Evolutionary conservation across 1,284 basidiomycete genomes (phyloP).

Genomic region (Leccinum pachyderme): DNA sequence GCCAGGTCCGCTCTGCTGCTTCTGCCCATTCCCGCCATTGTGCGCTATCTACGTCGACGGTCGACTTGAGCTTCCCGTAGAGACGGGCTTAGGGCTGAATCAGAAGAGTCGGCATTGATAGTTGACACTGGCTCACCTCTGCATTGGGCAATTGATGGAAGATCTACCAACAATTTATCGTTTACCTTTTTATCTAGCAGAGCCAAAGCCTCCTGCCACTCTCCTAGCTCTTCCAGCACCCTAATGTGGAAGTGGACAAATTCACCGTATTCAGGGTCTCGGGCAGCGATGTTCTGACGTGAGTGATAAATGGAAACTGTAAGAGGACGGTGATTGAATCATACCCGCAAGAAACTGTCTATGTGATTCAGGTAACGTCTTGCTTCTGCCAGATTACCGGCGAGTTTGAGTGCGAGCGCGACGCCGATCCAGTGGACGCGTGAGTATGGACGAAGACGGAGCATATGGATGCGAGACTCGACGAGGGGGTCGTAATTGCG

Average conservation of each 20-base stretch:
- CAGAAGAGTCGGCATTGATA: neutral
- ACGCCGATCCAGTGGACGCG: slow-evolving; percentile 91
- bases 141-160: slow-evolving; percentile 66
- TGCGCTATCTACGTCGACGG: slow-evolving; percentile 61
- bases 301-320: slow-evolving; percentile 4
- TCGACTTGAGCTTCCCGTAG: slow-evolving; percentile 59
- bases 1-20: slow-evolving; percentile 58
- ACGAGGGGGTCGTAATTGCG: slow-evolving; percentile 80
- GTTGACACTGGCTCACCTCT: slow-evolving; percentile 50
- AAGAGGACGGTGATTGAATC: neutral
- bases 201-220: slow-evolving; percentile 58
- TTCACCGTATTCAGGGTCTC: slow-evolving; percentile 87
- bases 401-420: slow-evolving; percentile 87
- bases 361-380: slow-evolving; percentile 74
- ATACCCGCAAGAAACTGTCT: slow-evolving; percentile 57
- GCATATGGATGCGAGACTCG: slow-evolving; percentile 80
- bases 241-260: slow-evolving; percentile 80
- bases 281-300: slow-evolving; percentile 66
- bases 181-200: slow-evolving; percentile 68
- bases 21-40: slow-evolving; percentile 21
- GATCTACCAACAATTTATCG: slow-evolving; percentile 67
- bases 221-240: slow-evolving; percentile 76
- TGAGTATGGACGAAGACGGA: slow-evolving; percentile 79
- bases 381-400: slow-evolving; percentile 72
- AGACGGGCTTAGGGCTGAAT: slow-evolving; percentile 57